Base-by-base conservation (phyloP, 176 grass and related monocot species). In the Musa acuminata region DNA sequence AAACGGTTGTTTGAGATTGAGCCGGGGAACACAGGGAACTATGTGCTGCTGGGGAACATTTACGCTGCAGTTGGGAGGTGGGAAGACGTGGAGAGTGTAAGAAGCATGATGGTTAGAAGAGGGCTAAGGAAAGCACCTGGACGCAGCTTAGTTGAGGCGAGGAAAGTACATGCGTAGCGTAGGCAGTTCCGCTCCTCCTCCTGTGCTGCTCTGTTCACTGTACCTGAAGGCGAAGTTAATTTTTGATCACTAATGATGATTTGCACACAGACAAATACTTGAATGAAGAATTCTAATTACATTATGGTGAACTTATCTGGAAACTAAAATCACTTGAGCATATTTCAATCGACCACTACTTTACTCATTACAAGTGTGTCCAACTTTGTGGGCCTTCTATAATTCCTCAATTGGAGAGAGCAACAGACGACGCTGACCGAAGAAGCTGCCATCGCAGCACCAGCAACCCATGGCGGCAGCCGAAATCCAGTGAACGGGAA, bases 361-460 rank as follows among this genome's bases (percentile, higher is more conserved):
- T 70, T 14, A 57, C 75, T 79, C 72, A 80, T 79, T 21, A 53
- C 74, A 49, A 87, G 51, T 8, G 50, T 77, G 24, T 69, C 80
- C 72, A 86, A 25, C 23, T 75, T 49, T 54, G 88, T 91, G 52
- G 92, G 91, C 8, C 85, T 85, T 84, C 25, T 98, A 78, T 98
- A 93, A 79, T 89, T 83, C 90, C 85, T 87, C 80, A 98, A 8
- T 21, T 93, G 82, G 35, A 93, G 81, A 69, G 95, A 93, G 78
- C 87, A 98, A 62, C 95, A 93, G 53, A 98, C 88, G 49, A 98
- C 90, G 9, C 87, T 93, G 23, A 93, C 90, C 0, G 90, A 98
- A 2, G 95, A 98, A 11, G 90, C 86, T 13, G 95, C 95, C 95
- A 98, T 98, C 2, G 94, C 94, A n/a, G 90, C 90, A 48, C 90